These are phyloP conservation scores for Glycyrrhiza uralensis DNA, from an alignment of 306 rosid genomes.

Conservation along the genomic window DNA sequence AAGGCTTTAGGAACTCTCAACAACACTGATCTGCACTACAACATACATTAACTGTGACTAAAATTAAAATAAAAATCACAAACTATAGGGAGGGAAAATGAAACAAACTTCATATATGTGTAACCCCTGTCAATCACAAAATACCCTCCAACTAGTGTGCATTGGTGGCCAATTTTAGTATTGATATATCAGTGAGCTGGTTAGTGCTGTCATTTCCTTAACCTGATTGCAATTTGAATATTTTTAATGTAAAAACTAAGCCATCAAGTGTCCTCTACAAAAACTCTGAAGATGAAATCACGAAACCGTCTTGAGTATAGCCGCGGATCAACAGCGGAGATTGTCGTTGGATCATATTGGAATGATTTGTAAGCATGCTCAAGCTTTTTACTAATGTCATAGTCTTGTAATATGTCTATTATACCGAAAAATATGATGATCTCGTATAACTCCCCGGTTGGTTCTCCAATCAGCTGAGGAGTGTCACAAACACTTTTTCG, in stretches of 20 bases:
- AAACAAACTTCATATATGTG: conserved; percentile 17
- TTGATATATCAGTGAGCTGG: conserved; percentile 27
- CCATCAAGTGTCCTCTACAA: conserved; percentile 77
- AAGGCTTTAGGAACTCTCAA: conserved; percentile 29
- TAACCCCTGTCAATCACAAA: conserved; percentile 16
- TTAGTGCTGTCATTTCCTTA: conserved; percentile 36
- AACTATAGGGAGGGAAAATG: conserved; percentile 5
- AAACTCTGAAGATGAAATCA: conserved; percentile 87
- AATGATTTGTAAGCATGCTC: conserved; percentile 96
- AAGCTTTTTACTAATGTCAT: conserved; percentile 92
- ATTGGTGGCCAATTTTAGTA: conserved; percentile 29
- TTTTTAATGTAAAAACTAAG: conserved; percentile 31
- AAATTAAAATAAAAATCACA: conserved; percentile 20
- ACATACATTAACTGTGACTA: conserved; percentile 41
- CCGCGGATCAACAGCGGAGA: conserved; percentile 98
- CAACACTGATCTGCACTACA: conserved; percentile 40
- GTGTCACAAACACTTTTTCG: conserved; percentile 60
- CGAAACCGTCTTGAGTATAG: conserved; percentile 90
- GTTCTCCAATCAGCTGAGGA: conserved; percentile 88
- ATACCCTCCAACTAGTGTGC: conserved; percentile 38
- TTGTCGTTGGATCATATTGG: conserved; percentile 79
- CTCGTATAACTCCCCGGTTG: conserved; percentile 77
- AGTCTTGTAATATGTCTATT: conserved; percentile 95
- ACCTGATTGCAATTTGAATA: conserved; percentile 38
- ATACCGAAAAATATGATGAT: conserved; percentile 74